Conservation (phyloP, 2,329 filamentous ascomycete genomes). For the Purpureocillium lavendulum region DNA sequence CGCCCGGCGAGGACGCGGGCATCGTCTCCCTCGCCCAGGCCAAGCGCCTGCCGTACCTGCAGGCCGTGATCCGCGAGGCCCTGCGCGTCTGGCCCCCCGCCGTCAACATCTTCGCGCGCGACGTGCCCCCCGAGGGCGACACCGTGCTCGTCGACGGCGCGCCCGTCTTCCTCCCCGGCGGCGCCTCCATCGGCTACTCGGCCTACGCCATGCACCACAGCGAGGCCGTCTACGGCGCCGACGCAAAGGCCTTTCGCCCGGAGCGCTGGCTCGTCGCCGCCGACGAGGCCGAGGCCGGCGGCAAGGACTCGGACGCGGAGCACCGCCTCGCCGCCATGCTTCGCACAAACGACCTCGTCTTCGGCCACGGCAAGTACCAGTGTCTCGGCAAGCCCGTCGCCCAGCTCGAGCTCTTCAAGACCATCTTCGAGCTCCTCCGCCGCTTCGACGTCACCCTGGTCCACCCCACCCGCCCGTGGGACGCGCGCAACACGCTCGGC, state of each 20-base stretch:
- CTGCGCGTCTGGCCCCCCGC: slow-evolving; percentile 37
- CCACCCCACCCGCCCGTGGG: slow-evolving; percentile 18
- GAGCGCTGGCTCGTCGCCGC: slow-evolving; percentile 16
- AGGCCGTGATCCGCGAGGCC: slow-evolving; percentile 40
- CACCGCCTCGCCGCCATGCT: slow-evolving; percentile 17
- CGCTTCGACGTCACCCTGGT: slow-evolving; percentile 19
- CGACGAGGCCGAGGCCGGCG: no score
- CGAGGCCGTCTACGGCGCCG: slow-evolving; percentile 20
- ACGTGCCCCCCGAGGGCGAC: slow-evolving; percentile 18
- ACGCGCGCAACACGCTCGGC: slow-evolving; percentile 15
- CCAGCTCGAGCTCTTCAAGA: slow-evolving; percentile 25
- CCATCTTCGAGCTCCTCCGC: slow-evolving; percentile 28
- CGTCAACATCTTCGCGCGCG: slow-evolving; percentile 25
- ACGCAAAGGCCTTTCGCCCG: slow-evolving; percentile 19
- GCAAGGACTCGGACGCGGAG: background rate
- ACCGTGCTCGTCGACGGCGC: slow-evolving; percentile 23
- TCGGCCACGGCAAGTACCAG: slow-evolving; percentile 28
- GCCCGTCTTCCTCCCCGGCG: slow-evolving; percentile 24
- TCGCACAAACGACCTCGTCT: slow-evolving; percentile 24
- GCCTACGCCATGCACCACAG: slow-evolving; percentile 20
- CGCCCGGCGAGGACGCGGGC: slow-evolving; percentile 32
- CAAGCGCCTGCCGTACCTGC: slow-evolving; percentile 33
- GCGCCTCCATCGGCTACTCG: slow-evolving; percentile 19
- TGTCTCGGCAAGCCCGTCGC: slow-evolving; percentile 30
- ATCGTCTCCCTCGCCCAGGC: slow-evolving; percentile 24